Percentiles rank a stretch among this genome's conserved stretches.
These are phyloP conservation scores for Asterella californica DNA, from an alignment of 225 moss, liverwort and hornwort species.

Conservation along the genomic window DNA sequence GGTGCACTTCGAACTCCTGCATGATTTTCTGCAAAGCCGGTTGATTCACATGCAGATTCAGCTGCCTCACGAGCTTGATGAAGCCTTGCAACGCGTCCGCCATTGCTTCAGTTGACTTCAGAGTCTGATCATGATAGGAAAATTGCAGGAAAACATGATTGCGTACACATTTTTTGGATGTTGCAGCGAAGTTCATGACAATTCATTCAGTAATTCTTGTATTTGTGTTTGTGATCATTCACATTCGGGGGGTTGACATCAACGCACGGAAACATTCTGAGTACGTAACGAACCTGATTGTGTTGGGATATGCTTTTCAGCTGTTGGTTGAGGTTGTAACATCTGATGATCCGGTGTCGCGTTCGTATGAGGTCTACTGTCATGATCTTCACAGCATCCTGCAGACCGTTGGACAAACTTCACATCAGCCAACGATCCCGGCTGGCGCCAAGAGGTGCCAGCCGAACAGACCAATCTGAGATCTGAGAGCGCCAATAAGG, in stretches of 20 bases:
- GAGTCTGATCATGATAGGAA: neutral
- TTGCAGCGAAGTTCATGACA: neutral
- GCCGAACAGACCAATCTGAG: no score
- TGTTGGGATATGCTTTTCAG: constrained; percentile 18
- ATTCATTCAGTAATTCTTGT: neutral
- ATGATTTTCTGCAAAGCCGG: constrained; percentile 20
- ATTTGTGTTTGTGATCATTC: neutral
- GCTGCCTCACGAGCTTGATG: constrained; percentile 16
- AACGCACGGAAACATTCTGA: neutral
- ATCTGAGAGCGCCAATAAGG: no score
- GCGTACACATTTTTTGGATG: neutral
- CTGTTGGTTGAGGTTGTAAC: constrained; percentile 20
- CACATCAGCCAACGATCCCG: neutral
- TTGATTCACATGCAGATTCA: constrained; percentile 14
- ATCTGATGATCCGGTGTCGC: constrained; percentile 19
- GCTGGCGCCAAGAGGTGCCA: no score
- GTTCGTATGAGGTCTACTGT: constrained; percentile 15
- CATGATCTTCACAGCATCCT: constrained; percentile 23
- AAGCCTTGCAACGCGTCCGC: constrained; percentile 14
- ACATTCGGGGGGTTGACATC: neutral
- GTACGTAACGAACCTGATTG: constrained; percentile 13
- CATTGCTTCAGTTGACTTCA: constrained; percentile 25
- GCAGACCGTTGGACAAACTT: neutral
- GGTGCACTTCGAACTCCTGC: constrained; percentile 16
- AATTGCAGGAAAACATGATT: neutral